Conservation (phyloP, 2,329 filamentous ascomycete species). For the Elsinoe australis region DNA sequence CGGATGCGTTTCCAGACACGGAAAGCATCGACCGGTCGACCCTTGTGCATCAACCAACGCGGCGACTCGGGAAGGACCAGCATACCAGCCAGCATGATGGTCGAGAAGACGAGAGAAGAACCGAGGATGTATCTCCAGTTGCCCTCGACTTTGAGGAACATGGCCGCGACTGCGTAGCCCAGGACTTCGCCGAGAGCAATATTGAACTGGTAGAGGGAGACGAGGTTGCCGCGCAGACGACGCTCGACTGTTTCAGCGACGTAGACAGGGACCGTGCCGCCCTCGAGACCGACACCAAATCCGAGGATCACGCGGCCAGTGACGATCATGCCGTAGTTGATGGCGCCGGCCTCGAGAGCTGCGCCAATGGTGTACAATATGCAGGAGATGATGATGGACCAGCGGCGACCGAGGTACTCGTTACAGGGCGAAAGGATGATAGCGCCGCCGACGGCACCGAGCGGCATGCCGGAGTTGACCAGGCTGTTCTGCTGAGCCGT, state of each 20-base stretch:
- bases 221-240: constrained; percentile 60
- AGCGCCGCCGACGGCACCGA: constrained; percentile 64
- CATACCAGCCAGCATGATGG: constrained; percentile 42
- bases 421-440: constrained; percentile 53
- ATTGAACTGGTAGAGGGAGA: constrained; percentile 68
- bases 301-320: constrained; percentile 61
- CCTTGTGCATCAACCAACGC: constrained; percentile 63
- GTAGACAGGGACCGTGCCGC: constrained; percentile 67
- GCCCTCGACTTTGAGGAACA: constrained; percentile 61
- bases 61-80: constrained; percentile 64
- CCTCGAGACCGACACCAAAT: constrained; percentile 54
- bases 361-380: constrained; percentile 64
- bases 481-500: constrained; percentile 52
- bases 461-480: constrained; percentile 62
- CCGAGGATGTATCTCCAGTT: constrained; percentile 70
- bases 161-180: constrained; percentile 64
- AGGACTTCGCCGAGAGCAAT: constrained; percentile 68
- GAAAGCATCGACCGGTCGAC: constrained; percentile 51
- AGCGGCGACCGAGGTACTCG: constrained; percentile 58
- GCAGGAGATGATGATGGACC: constrained; percentile 62
- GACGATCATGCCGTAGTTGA: constrained; percentile 65
- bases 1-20: constrained; percentile 67
- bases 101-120: constrained; percentile 20
- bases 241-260: constrained; percentile 65
- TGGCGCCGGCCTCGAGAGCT: constrained; percentile 58